These are phyloP conservation scores for Quercus alba DNA, from an alignment of 306 rosid genomes.

Conservation along the genomic window DNA sequence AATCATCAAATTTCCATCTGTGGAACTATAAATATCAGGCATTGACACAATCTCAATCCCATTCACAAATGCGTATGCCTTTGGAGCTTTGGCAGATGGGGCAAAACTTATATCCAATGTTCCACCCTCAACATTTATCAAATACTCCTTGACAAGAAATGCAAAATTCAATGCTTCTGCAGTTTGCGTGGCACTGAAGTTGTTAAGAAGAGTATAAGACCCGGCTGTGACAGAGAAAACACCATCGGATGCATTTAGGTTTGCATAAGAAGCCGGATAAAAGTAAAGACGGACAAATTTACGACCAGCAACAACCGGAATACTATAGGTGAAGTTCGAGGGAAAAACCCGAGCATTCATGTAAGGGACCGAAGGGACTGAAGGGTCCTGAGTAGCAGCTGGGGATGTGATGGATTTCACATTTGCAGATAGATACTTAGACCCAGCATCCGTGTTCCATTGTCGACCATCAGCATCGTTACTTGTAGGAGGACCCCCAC, in stretches of 20 bases:
- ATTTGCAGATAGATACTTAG: slow-evolving; percentile 39
- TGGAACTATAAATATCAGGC: slow-evolving; percentile 68
- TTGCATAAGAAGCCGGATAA: slow-evolving; percentile 53
- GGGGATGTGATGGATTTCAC: slow-evolving; percentile 26
- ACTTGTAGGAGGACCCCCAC: slow-evolving; percentile 69
- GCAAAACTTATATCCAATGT: slow-evolving; percentile 58
- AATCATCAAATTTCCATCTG: slow-evolving; percentile 35
- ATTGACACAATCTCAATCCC: slow-evolving; percentile 88
- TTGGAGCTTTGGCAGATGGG: slow-evolving; percentile 54
- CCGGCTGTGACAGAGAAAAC: slow-evolving; percentile 51
- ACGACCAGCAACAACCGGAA: slow-evolving; percentile 77
- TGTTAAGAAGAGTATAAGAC: slow-evolving; percentile 59
- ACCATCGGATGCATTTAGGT: slow-evolving; percentile 47
- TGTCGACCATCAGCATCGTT: slow-evolving; percentile 50
- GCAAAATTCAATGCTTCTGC: slow-evolving; percentile 52
- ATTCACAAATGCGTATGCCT: slow-evolving; percentile 71
- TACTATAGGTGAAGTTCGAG: slow-evolving; percentile 53
- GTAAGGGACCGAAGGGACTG: slow-evolving; percentile 63
- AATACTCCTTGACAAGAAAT: slow-evolving; percentile 56
- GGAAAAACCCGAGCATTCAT: slow-evolving; percentile 66
- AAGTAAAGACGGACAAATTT: slow-evolving; percentile 72
- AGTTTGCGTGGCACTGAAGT: slow-evolving; percentile 74
- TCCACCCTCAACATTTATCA: slow-evolving; percentile 55
- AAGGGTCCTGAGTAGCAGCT: slow-evolving; percentile 67
- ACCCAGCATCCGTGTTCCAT: slow-evolving; percentile 68